Conservation (phyloP, 2,329 filamentous ascomycete genomes). For the Alternaria infectoria region DNA sequence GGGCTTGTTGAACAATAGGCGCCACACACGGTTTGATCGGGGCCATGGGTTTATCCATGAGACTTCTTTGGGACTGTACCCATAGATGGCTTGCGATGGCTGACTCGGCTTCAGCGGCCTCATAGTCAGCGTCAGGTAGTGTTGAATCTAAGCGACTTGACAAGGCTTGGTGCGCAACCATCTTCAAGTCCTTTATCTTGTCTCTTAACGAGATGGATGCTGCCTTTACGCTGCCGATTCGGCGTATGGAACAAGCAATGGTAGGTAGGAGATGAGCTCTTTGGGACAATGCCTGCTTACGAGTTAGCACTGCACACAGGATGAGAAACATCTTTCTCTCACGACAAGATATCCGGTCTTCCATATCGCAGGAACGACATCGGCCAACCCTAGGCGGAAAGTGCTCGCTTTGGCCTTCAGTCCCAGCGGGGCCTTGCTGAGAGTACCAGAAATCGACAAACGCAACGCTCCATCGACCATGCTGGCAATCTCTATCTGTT, state of each 20-base stretch:
- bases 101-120: neutral
- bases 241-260: slow-evolving; percentile 44
- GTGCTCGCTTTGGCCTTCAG: slow-evolving; percentile 43
- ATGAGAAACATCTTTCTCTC: neutral
- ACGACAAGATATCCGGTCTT: slow-evolving; percentile 46
- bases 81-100: slow-evolving; percentile 10
- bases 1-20: neutral
- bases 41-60: neutral
- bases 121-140: neutral
- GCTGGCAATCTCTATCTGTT: neutral
- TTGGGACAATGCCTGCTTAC: slow-evolving; percentile 35
- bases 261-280: slow-evolving; percentile 48
- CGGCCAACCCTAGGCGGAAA: slow-evolving; percentile 42
- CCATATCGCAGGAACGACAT: slow-evolving; percentile 51
- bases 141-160: neutral
- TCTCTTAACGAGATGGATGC: slow-evolving; percentile 21
- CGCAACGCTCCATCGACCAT: slow-evolving; percentile 48
- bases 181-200: slow-evolving; percentile 17
- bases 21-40: slow-evolving; percentile 8
- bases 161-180: no score
- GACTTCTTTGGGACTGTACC: slow-evolving; percentile 8
- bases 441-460: slow-evolving; percentile 40
- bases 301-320: slow-evolving; percentile 10
- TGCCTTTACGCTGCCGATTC: slow-evolving; percentile 4
- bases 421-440: slow-evolving; percentile 25